Evolutionary conservation across 2,329 filamentous ascomycete species (phyloP), one percentile per base, ranked within the genome.

Genomic region (Aspergillus viridinutans): DNA sequence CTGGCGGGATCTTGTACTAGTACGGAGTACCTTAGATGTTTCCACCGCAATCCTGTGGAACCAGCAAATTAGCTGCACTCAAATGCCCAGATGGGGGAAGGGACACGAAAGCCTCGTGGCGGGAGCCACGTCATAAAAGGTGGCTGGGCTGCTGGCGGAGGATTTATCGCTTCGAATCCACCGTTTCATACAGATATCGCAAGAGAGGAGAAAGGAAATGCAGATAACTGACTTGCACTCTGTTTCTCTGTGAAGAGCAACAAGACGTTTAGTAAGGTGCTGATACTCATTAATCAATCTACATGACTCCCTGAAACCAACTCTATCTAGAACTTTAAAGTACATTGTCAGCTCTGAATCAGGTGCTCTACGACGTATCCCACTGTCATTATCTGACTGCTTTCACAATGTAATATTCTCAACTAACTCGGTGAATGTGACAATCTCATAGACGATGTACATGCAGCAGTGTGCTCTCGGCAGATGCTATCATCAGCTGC

Each of bases 51-150:
- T 55, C 12, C 14, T 28, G 14, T 35, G 29, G 42, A 25, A 49
- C 4, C 17, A 4, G 26, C 35, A 38, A 47, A 49, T 43, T 32
- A 29, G 40, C 25, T 7, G 10, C 45, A 10, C 64, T 62, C 61
- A 47, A 47, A 47, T 47, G 43, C 12, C 43, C 23, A 14, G 23
- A 25, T 25, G 10, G 20, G 52, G 56, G 25, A 38, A 52, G 21
- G 6, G 20, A 43, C 40, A 43, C 40, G 40, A 43, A 43, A 12
- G 10, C 54, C 58, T 57, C 59, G 57, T 61, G 57, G 59, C 50
- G 3, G 57, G 57, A 49, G 59, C 57, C 60, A 61, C 60, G 60
- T 61, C 60, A 61, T 47, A 54, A 20, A 43, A 1, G 40, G 58
- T 58, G 59, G 59, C 59, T 61, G 57, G 57, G 57, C 21, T 8